Base-by-base conservation (phyloP, 768 basidiomycete species). In the Cystofilobasidium ferigula region DNA sequence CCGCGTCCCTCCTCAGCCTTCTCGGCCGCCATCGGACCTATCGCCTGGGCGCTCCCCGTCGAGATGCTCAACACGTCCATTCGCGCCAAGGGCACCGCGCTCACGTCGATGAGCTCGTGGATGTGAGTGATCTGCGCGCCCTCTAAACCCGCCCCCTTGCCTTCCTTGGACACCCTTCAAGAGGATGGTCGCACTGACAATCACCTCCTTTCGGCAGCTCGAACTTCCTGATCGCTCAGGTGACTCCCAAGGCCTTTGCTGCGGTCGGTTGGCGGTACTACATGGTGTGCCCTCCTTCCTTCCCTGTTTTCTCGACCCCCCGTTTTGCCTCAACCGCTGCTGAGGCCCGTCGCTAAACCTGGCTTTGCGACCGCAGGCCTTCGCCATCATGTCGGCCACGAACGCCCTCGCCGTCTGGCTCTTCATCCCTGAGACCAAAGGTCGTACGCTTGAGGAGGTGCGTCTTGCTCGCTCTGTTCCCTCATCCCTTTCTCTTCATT, bases 31-130 rank as follows among this genome's bases (percentile, higher is more conserved):
- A 79, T 80, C 38, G 80, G 79, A 1, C 79, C 79, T 10, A 72
- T 80, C 10, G 78, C 78, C 0, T 81, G 80, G 80, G 80, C 79
- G 3, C 78, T 79, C 65, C 79, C 79, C 0, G 79, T 78, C 4
- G 79, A 80, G 67, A 80, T 81, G 22, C 79, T 73, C 56, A 80
- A 79, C 8, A 80, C 79, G 9, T 69, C 78, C 28, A 80, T 78
- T 5, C 74, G 80, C 18, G 79, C 80, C 6, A 79, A 79, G 69
- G 79, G 77, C 24, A 81, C 79, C 1, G 79, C 79, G 7, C 74
- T 80, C 42, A 80, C 79, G 3, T 79, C 78, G 59, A 79, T 78
- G 3, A 75, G 79, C 79, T 78, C 78, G 36, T 47, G 75, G 71
- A 13, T 58, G n/a, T n/a, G n/a, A n/a, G n/a, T n/a, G 22, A 20